Evolutionary conservation across 305 asterid genomes (phyloP), one percentile per base, ranked within the genome.

Genomic region (Fraxinus baroniana): DNA sequence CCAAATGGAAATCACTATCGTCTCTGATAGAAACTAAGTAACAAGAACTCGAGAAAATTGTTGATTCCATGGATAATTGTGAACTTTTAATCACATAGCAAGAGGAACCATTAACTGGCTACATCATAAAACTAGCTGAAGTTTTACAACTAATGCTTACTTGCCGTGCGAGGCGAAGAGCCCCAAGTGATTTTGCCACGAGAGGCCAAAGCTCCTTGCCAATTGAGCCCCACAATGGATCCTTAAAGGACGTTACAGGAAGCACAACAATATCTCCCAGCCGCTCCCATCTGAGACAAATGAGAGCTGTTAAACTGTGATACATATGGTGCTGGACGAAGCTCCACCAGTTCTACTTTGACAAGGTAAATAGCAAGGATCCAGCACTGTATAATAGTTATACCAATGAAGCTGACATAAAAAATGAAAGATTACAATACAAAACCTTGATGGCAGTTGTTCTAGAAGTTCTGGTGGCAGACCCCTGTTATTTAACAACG

Each of bases 141-240:
- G 77, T 60, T 82, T 44, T 55, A 78, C 44, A 74, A 10, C 55
- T 24, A 30, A 28, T 66, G 17, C 93, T 87, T 88, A 97, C 99
- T 89, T 97, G 99, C 37, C 95, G 94, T 33, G 98, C 99, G 26
- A 97, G 94, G 79, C 96, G 98, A 78, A 68, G 88, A 79, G 97
- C 83, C 71, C 97, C 98, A 84, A 97, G 90, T 60, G 97, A 89
- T 81, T 85, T 85, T 80, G 99, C 96, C 80, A 97, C 94, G 62
- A 88, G 81, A 75, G 94, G 91, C 99, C 99, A 94, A 79, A 94
- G 92, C 84, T 94, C 95, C 84, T 86, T 90, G 20, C 87, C 91
- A 78, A 97, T 83, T 41, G 88, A 86, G 75, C 87, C 91, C 99
- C 99, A 97, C 2, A 82, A 85, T 74, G 91, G 93, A 83, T 91